A percentile compares a stretch with the other conserved stretches of the same genome.
phyloP scores from a whole-genome alignment of 2,329 filamentous ascomycete species.

The Ceratocystis lukuohia region DNA sequence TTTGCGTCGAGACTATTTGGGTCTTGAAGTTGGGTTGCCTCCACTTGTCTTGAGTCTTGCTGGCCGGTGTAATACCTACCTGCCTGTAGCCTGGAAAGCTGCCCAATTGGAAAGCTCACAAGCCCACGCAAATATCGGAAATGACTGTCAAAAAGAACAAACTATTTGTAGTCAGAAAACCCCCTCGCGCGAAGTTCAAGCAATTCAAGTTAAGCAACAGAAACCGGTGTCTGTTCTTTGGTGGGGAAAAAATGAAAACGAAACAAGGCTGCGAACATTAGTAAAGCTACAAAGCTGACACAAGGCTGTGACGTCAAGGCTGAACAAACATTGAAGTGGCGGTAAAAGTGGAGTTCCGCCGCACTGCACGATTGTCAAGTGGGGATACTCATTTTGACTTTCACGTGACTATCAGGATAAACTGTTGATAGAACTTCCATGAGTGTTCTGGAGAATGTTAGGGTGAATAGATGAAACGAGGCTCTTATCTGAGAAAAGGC shows the following conservation, averaged over 20 bases:
- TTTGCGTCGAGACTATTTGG: too few species aligned
- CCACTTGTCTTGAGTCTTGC: background rate
- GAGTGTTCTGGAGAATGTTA: too few species aligned
- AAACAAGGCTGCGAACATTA: background rate
- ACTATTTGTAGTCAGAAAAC: background rate
- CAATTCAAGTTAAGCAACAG: background rate
- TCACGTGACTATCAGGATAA: background rate
- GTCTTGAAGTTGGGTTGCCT: too few species aligned
- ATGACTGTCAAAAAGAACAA: background rate
- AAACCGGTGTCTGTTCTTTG: background rate
- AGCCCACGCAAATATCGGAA: background rate
- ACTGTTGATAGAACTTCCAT: too few species aligned
- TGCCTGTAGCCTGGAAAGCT: background rate
- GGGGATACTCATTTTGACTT: background rate
- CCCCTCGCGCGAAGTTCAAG: background rate
- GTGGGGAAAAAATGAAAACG: background rate
- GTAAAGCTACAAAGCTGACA: background rate
- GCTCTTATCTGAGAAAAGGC: too few species aligned
- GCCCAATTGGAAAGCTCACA: background rate
- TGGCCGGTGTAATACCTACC: too few species aligned
- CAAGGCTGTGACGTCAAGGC: constrained; percentile 20
- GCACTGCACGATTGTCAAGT: constrained; percentile 5
- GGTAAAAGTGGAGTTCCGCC: background rate
- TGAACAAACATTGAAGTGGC: constrained; percentile 5
- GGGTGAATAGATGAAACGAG: too few species aligned